Conservation (phyloP, 2,329 filamentous ascomycete genomes). For the Aspergillus spinulosporus region DNA sequence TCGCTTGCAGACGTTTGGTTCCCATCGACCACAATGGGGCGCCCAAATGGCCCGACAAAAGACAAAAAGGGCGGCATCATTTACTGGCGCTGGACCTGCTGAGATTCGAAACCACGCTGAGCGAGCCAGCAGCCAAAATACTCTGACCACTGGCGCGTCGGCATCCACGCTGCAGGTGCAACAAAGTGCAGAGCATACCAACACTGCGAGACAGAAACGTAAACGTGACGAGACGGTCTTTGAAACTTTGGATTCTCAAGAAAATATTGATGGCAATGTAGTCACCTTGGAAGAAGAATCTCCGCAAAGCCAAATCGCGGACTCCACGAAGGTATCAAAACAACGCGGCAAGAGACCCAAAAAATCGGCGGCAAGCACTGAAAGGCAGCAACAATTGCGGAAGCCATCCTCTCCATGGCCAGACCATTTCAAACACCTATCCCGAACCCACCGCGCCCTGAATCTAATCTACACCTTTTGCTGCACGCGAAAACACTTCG, state of each 20-base stretch:
- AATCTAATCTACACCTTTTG: constrained; percentile 96
- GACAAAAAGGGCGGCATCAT: not conserved
- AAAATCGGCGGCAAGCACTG: not conserved
- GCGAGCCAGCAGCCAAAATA: not conserved
- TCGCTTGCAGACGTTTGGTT: not conserved
- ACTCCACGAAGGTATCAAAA: constrained; percentile 13
- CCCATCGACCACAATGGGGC: constrained; percentile 23
- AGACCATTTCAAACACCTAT: constrained; percentile 67
- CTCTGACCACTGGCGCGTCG: constrained; percentile 21
- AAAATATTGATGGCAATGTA: not conserved
- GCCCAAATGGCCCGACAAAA: constrained; percentile 26
- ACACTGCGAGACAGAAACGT: constrained; percentile 11
- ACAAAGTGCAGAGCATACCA: not conserved
- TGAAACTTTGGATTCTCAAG: not conserved
- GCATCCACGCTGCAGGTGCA: not conserved
- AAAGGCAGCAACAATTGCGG: constrained; percentile 25
- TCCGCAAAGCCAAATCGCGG: not conserved
- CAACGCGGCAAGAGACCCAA: constrained; percentile 6
- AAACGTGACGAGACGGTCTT: not conserved
- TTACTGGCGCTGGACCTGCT: constrained; percentile 13
- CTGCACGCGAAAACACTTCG: constrained; percentile 85
- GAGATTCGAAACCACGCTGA: constrained; percentile 23
- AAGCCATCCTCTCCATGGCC: constrained; percentile 66
- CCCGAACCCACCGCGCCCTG: constrained; percentile 76
- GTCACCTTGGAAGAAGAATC: not conserved